phyloP scores from a whole-genome alignment of 2,329 filamentous ascomycete species.

The Chrysoporthe cubensis region DNA sequence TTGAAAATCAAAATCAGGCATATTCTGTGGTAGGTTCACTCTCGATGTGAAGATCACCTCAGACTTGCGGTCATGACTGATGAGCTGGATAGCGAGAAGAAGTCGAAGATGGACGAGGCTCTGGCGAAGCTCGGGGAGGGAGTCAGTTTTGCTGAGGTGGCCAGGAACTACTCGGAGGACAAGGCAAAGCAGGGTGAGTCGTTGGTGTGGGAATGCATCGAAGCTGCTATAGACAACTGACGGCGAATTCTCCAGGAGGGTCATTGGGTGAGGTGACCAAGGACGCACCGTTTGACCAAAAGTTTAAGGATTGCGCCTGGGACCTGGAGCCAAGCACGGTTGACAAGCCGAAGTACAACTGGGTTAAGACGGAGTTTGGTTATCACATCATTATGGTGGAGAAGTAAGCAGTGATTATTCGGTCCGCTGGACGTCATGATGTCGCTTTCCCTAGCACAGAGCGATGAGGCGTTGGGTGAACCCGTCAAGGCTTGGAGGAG shows the following conservation, averaged over 20 bases:
- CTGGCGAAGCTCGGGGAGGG: conserved; percentile 68
- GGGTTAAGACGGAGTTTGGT: conserved; percentile 75
- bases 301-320: conserved; percentile 76
- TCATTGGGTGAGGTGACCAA: conserved; percentile 74
- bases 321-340: conserved; percentile 69
- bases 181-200: conserved; percentile 68
- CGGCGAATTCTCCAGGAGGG: conserved; percentile 55
- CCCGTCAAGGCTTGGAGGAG: conserved; percentile 6
- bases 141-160: conserved; percentile 75
- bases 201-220: not conserved
- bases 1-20: conserved; percentile 76
- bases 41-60: not conserved
- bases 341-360: conserved; percentile 65
- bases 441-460: conserved; percentile 33
- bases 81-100: conserved; percentile 66
- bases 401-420: conserved; percentile 41
- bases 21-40: conserved; percentile 55
- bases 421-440: not conserved
- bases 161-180: conserved; percentile 74
- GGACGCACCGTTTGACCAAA: conserved; percentile 58
- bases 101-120: conserved; percentile 77
- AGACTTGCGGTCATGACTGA: not conserved
- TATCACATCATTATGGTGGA: conserved; percentile 84
- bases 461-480: not conserved
- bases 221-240: conserved; percentile 2